Base-by-base conservation (phyloP, 2,329 filamentous ascomycete genomes). In the Drechslerella coelobrocha region DNA sequence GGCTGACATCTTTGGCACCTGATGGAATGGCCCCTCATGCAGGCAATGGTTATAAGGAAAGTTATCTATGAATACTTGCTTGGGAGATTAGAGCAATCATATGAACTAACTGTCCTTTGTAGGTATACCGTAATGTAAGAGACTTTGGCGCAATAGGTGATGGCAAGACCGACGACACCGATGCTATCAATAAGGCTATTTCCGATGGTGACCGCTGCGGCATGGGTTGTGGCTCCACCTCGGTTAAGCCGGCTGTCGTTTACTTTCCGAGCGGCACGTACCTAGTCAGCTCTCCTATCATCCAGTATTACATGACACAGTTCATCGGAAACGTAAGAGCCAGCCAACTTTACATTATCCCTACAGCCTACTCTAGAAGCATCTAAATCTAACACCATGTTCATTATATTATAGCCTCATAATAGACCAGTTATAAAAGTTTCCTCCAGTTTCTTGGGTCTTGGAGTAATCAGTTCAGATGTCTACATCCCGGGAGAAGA, bases 381-480 rank as follows among this genome's bases (percentile, higher is more conserved):
- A n/a, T n/a, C n/a, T n/a, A n/a, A n/a, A n/a, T n/a, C n/a, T n/a
- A n/a, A n/a, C n/a, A n/a, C n/a, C n/a, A n/a, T n/a, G n/a, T n/a
- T n/a, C n/a, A n/a, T n/a, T n/a, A n/a, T n/a, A n/a, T n/a, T n/a
- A n/a, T n/a, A 9, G n/a, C 14, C 27, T 45, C 6, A 27, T 12
- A 34, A 66, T 56, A 43, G 6, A 3, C 74, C 93, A 0, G 88
- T 87, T 0, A 83, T 97, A 79, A 92, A 93, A 81, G 89, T 89
- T 1, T 79, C 86, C 1, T 78, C 87, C 37, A 81, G 82, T 75
- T 99, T 97, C 77, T 74, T 82, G 1, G 94, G 93, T 52, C 95
- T 97, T 81, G 92, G 89, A 45, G 84, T 97, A 56, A 89, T 97
- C 74, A 92, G 97, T 77, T 83, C 90, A 1, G 88, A 97, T 76